phyloP scores from a whole-genome alignment of 192 early-diverging fungal species.

The Coemansia sp. region DNA sequence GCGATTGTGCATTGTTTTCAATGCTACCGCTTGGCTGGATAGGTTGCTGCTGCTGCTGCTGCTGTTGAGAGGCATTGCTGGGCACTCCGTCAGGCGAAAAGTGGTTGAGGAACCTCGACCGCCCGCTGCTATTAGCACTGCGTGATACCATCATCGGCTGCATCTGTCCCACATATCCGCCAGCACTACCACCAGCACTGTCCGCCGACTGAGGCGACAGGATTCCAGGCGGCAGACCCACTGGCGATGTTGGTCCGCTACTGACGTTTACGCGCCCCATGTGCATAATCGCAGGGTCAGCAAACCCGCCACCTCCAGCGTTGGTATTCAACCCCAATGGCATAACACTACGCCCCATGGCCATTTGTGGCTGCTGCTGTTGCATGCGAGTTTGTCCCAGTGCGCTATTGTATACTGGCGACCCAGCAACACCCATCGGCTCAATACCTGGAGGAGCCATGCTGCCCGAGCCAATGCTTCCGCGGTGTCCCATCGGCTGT shows the following conservation, averaged over 20 bases:
- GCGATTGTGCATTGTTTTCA: conserved; percentile 16
- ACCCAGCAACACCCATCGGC: conserved; percentile 8
- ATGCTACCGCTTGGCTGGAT: background rate
- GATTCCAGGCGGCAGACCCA: conserved; percentile 41
- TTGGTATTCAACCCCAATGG: background rate
- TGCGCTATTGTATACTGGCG: conserved; percentile 10
- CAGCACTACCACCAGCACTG: background rate
- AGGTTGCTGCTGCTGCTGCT: conserved; percentile 5
- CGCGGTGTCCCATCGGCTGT: conserved; percentile 18
- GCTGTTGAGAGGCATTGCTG: conserved; percentile 1
- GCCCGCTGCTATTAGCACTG: conserved; percentile 52
- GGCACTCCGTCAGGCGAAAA: conserved; percentile 24
- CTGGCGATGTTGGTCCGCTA: conserved; percentile 17
- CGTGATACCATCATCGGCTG: conserved; percentile 39
- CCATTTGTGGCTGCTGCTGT: conserved; percentile 8
- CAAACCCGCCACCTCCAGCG: conserved; percentile 21
- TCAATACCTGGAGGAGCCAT: conserved; percentile 17
- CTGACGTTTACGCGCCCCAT: conserved; percentile 21
- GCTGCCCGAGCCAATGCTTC: conserved; percentile 3
- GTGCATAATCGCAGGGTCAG: conserved; percentile 47
- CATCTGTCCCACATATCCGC: conserved; percentile 3
- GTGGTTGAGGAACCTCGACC: conserved; percentile 53
- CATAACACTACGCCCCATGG: background rate
- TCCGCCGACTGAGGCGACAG: conserved; percentile 19
- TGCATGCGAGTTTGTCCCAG: conserved; percentile 5